phyloP scores from a whole-genome alignment of 371 early-diverging fungal genomes.

The Lichtheimia hyalospora region DNA sequence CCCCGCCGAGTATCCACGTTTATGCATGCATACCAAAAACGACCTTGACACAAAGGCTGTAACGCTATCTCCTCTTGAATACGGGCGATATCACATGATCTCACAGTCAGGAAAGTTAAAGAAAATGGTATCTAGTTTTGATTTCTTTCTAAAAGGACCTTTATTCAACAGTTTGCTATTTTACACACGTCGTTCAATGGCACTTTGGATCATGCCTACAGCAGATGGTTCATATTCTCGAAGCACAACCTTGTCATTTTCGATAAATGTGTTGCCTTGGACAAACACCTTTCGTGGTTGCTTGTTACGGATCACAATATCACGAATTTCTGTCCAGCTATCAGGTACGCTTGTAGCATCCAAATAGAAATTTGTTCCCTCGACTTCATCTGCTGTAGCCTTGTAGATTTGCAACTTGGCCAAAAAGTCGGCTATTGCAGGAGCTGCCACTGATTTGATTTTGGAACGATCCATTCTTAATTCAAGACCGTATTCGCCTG shows the following conservation, averaged over 20 bases:
- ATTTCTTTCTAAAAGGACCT: background rate
- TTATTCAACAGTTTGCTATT: background rate
- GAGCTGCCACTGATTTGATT: conserved; percentile 51
- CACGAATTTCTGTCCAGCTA: conserved; percentile 45
- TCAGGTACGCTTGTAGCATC: conserved; percentile 57
- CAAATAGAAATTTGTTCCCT: conserved; percentile 47
- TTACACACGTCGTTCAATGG: conserved; percentile 52
- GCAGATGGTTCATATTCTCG: conserved; percentile 59
- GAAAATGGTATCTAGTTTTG: no score
- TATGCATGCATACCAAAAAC: background rate
- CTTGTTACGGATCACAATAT: conserved; percentile 53
- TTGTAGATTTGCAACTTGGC: conserved; percentile 59
- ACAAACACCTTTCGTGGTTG: conserved; percentile 61
- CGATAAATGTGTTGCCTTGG: conserved; percentile 52
- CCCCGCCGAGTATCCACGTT: background rate
- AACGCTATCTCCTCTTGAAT: no score
- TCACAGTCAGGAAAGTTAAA: no score
- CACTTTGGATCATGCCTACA: conserved; percentile 59
- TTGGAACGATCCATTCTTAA: conserved; percentile 53
- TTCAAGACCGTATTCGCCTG: conserved; percentile 32
- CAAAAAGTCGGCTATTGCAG: conserved; percentile 56
- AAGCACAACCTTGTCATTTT: conserved; percentile 39
- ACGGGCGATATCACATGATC: no score
- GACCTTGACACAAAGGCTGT: background rate
- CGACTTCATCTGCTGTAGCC: conserved; percentile 55